These are phyloP conservation scores for Ganoderma lingzhi DNA, from an alignment of 1,284 basidiomycete genomes.

Conservation along the genomic window DNA sequence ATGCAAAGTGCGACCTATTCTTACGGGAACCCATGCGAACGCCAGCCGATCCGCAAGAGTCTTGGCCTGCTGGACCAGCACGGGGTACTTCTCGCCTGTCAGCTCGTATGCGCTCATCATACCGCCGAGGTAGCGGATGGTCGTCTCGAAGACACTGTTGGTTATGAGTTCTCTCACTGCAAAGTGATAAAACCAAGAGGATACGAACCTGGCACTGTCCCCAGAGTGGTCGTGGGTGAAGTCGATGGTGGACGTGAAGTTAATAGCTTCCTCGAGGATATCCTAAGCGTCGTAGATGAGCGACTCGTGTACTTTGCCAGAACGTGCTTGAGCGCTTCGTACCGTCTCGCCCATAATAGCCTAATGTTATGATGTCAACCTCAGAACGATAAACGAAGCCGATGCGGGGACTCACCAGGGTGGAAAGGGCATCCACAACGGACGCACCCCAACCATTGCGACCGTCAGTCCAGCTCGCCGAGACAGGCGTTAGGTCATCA, in stretches of 20 bases:
- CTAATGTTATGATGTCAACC: slow-evolving; percentile 27
- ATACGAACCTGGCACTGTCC: slow-evolving; percentile 58
- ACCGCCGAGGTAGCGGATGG: slow-evolving; percentile 82
- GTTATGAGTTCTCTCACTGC: background rate
- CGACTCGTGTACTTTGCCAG: too few species aligned
- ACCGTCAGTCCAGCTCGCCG: slow-evolving; percentile 56
- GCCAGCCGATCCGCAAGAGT: slow-evolving; percentile 77
- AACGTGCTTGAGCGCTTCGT: slow-evolving; percentile 19
- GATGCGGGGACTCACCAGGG: slow-evolving; percentile 54
- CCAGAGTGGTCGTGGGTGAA: slow-evolving; percentile 61
- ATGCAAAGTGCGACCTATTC: slow-evolving; percentile 31
- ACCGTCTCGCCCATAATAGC: slow-evolving; percentile 65
- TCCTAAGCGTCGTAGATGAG: slow-evolving; percentile 36
- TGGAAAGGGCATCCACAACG: slow-evolving; percentile 69
- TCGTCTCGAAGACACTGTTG: slow-evolving; percentile 84
- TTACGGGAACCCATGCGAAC: slow-evolving; percentile 63
- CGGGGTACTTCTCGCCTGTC: slow-evolving; percentile 61
- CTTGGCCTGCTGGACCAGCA: slow-evolving; percentile 70
- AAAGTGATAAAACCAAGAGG: background rate
- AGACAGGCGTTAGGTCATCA: slow-evolving; percentile 67
- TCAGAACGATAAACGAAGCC: too few species aligned
- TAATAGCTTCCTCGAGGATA: slow-evolving; percentile 61
- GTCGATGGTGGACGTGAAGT: slow-evolving; percentile 59
- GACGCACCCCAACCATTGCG: slow-evolving; percentile 80
- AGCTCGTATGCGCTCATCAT: slow-evolving; percentile 87